These are phyloP conservation scores for Cerioporus squamosus DNA, from an alignment of 1,284 basidiomycete species.

Conservation along the genomic window DNA sequence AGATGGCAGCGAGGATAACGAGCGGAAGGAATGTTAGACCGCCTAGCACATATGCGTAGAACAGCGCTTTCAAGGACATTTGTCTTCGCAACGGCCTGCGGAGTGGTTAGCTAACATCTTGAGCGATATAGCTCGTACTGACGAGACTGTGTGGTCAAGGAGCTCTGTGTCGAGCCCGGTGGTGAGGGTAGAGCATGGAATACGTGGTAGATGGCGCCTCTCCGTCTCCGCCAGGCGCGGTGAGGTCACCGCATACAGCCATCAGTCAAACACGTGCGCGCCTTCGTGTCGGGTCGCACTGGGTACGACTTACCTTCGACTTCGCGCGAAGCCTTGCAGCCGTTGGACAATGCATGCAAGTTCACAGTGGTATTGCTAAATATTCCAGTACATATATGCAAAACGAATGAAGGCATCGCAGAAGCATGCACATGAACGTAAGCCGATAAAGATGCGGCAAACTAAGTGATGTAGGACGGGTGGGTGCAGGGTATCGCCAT, in stretches of 20 bases:
- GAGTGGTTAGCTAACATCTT: neutral
- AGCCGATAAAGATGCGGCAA: conserved; percentile 3
- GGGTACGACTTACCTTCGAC: neutral
- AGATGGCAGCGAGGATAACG: conserved; percentile 57
- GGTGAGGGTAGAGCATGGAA: conserved; percentile 26
- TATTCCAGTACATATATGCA: neutral
- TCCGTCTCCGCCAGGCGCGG: conserved; percentile 11
- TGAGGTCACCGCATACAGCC: conserved; percentile 27
- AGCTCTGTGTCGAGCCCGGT: conserved; percentile 22
- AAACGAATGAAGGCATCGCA: neutral
- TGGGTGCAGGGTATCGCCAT: neutral
- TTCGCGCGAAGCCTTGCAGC: neutral
- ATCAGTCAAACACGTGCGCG: conserved; percentile 21
- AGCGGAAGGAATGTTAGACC: conserved; percentile 88
- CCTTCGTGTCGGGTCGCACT: neutral
- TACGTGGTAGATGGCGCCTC: conserved; percentile 23
- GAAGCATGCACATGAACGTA: conserved; percentile 1
- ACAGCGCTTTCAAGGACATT: conserved; percentile 68
- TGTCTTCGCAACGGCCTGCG: conserved; percentile 3
- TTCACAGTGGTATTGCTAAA: conserved; percentile 3
- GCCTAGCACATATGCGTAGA: conserved; percentile 86
- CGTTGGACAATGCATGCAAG: neutral
- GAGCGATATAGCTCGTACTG: neutral
- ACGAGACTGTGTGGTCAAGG: conserved; percentile 10
- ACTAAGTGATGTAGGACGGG: neutral